Percentiles rank a stretch among this genome's conserved stretches.
These are phyloP conservation scores for Discostella stelligeroides DNA, from an alignment of 108 stramenopile genomes.

Conservation along the genomic window DNA sequence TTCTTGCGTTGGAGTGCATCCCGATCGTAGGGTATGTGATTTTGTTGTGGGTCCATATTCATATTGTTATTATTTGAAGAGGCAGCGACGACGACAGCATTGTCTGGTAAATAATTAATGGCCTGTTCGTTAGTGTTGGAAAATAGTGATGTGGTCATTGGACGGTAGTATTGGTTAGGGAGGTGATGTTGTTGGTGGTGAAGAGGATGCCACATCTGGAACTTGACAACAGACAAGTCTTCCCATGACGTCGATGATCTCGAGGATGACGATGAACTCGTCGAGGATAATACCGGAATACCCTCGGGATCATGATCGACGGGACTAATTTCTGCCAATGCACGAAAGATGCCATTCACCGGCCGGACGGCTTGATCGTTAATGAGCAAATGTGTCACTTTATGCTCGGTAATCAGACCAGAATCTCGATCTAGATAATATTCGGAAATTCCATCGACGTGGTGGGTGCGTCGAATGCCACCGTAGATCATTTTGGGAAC, in stretches of 20 bases:
- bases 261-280: not conserved
- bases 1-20: conserved; percentile 72
- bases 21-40: conserved; percentile 21
- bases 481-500: conserved; percentile 77
- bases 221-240: conserved; percentile 14
- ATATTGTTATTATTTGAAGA: not conserved
- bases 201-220: conserved; percentile 38
- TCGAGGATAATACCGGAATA: conserved; percentile 28
- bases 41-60: too few species aligned
- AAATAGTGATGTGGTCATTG: conserved; percentile 23
- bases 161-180: conserved; percentile 18
- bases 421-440: conserved; percentile 67
- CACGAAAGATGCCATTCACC: conserved; percentile 69
- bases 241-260: conserved; percentile 3
- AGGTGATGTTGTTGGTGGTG: too few species aligned
- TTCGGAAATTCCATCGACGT: conserved; percentile 84
- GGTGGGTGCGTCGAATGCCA: conserved; percentile 59
- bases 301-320: conserved; percentile 27
- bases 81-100: conserved; percentile 2
- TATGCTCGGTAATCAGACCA: conserved; percentile 78
- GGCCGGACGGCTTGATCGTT: conserved; percentile 69
- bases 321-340: conserved; percentile 47
- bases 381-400: conserved; percentile 68
- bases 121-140: conserved; percentile 29
- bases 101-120: too few species aligned